Conservation (phyloP, 2,329 filamentous ascomycete species). For the Verticillium alfalfae region DNA sequence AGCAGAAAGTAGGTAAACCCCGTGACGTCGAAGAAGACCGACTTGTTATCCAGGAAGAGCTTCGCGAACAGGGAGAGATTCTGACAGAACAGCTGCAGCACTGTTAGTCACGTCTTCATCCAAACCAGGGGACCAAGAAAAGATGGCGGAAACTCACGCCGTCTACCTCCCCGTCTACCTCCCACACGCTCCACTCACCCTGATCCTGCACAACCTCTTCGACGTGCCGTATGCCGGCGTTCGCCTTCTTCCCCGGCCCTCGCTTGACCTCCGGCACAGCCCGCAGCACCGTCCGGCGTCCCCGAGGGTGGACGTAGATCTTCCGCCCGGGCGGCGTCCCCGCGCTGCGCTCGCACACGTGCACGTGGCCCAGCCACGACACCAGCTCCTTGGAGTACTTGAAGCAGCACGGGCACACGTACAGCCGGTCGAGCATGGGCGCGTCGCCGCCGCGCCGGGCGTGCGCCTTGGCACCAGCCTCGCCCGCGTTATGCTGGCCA, state of each 20-base stretch:
- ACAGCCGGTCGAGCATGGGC: slow-evolving; percentile 61
- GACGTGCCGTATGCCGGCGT: slow-evolving; percentile 26
- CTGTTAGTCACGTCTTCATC: background rate
- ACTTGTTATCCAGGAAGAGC: slow-evolving; percentile 96
- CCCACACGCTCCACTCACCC: slow-evolving; percentile 80
- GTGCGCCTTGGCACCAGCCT: slow-evolving; percentile 23
- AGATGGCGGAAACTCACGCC: slow-evolving; percentile 44
- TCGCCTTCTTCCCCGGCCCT: slow-evolving; percentile 26
- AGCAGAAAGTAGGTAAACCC: slow-evolving; percentile 94
- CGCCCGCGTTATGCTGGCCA: slow-evolving; percentile 8
- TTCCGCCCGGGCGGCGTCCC: slow-evolving; percentile 56
- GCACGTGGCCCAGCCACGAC: slow-evolving; percentile 53
- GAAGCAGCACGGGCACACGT: slow-evolving; percentile 91
- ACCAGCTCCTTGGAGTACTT: slow-evolving; percentile 71
- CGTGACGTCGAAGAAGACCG: slow-evolving; percentile 93
- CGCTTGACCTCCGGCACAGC: slow-evolving; percentile 20
- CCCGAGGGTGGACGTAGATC: slow-evolving; percentile 62
- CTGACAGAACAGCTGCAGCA: slow-evolving; percentile 72
- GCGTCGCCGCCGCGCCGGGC: slow-evolving; percentile 21
- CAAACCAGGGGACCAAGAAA: background rate
- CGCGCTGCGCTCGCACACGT: slow-evolving; percentile 46
- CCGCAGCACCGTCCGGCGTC: slow-evolving; percentile 32
- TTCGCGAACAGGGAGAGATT: slow-evolving; percentile 95
- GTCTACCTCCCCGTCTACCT: slow-evolving; percentile 84
- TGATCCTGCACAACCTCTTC: slow-evolving; percentile 48